Base-by-base conservation (phyloP, 2,329 filamentous ascomycete species). In the Apiospora koreana region DNA sequence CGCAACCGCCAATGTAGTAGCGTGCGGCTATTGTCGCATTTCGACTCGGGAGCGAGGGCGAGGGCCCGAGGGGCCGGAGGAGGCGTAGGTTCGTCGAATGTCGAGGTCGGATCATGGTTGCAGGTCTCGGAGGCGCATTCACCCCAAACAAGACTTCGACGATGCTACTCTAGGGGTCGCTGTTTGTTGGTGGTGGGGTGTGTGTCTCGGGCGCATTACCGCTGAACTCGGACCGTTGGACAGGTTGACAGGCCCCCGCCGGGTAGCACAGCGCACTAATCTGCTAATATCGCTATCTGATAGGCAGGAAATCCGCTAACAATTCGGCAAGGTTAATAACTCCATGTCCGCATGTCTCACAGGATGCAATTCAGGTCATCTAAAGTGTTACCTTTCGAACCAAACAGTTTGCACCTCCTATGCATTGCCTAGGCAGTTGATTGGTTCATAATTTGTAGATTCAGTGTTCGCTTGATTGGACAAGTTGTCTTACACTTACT, bases 51-150 rank as follows among this genome's bases (percentile, higher is more conserved):
- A 62, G 31, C 54, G 54, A 62, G 54, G 12, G 54, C 54, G 54
- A 62, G 31, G 54, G 54, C 9, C 21, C 28, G 31, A 45, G 38
- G 7, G 41, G n/a, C 64, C 64, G 41, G 42, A n/a, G 16, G 64
- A 45, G 25, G 64, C 64, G 64, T 45, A 66, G 16, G 38, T 66
- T 66, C 14, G 64, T 42, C 64, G 42, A 41, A 66, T 66, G 64
- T 66, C 64, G 64, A 66, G 64, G 64, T 35, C 64, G 42, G 38
- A 45, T 43, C 64, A 66, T 66, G 64, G 41, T 23, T 25, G 41
- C 64, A 62, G 31, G 54, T 62, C 18, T 62, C 31, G 5, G 31
- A 12, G 31, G 54, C 54, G 54, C 54, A 62, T 62, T 18, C n/a
- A n/a, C 10, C 16, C 16, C 31, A 62, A 62, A n/a, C 54, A 62